phyloP scores from a whole-genome alignment of 2,329 filamentous ascomycete species.

The Fonsecaea multimorphosa region DNA sequence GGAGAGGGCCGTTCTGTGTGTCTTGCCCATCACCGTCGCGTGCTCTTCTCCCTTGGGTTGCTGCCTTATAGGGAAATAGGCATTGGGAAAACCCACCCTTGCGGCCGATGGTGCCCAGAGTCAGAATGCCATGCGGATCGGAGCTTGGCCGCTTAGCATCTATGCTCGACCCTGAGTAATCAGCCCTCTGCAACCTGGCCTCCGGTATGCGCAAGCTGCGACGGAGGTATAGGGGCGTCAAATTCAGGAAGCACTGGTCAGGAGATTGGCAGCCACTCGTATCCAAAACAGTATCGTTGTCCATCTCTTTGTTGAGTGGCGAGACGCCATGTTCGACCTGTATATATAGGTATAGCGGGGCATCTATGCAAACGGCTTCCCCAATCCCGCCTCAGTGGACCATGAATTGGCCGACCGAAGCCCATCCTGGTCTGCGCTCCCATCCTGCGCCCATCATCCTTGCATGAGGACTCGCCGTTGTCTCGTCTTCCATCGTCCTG shows the following conservation, averaged over 20 bases:
- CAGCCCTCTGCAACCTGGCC: neutral
- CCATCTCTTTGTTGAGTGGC: neutral
- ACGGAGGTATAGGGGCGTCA: neutral
- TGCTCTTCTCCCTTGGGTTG: neutral
- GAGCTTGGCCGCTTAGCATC: neutral
- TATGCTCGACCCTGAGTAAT: neutral
- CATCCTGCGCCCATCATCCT: neutral
- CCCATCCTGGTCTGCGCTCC: neutral
- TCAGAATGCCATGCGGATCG: neutral
- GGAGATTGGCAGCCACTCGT: neutral
- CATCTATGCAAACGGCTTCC: neutral
- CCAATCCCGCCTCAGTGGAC: neutral
- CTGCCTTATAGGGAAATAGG: neutral
- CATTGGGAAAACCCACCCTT: neutral
- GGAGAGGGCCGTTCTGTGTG: neutral
- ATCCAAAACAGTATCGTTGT: neutral
- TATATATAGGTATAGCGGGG: slow-evolving; percentile 2
- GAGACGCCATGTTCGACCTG: neutral
- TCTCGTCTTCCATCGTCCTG: neutral
- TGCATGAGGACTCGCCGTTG: neutral
- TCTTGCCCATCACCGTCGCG: neutral
- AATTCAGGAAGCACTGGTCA: neutral
- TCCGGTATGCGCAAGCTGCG: neutral
- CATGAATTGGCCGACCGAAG: neutral
- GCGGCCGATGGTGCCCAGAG: neutral